Evolutionary conservation across 2,329 filamentous ascomycete genomes (phyloP), one percentile per base, ranked within the genome.

Genomic region (Tolypocladium guangdongense): DNA sequence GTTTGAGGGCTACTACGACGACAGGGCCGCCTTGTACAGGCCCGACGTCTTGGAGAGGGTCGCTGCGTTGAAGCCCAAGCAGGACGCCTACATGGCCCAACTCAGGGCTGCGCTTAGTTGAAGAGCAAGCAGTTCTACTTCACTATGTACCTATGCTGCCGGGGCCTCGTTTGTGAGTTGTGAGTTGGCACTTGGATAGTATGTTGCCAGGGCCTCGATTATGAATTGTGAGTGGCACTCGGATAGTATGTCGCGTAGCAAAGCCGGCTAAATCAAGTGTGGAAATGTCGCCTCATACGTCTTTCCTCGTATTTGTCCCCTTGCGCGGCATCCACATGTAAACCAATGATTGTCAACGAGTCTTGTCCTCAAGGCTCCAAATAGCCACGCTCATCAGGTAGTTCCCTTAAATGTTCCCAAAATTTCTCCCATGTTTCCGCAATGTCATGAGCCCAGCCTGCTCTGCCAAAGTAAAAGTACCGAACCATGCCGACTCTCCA

Each of bases 1-100:
- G 49, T 71, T 69, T 53, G 62, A 72, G 24, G 62, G 50, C 12
- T 69, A 64, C 48, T 74, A 74, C 54, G 53, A 58, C 4, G 62
- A 66, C 14, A 59, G 62, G 6, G 56, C 61, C 5, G 62, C 62
- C 7, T 55, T 69, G 27, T 68, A 70, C 57, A 62, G 67, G 10
- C 62, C 63, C 5, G 68, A 69, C 41, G 64, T 63, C 18, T 54
- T 67, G 51, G 59, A 64, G 46, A 65, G 71, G 41, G 60, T 60
- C 45, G 55, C 57, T 24, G 60, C 56, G 20, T 41, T 71, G 30
- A 49, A 62, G 33, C 58, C 53, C 4, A 59, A 57, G 41, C 39
- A 61, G 16, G 50, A n/a, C 3, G 57, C 55, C 24, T 63, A 60
- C 56, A 54, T 32, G 45, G 55, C 48, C 3, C 57, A 60, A 39